Evolutionary conservation across 352 stramenopile genomes (phyloP).

Genomic region (Phytophthora lateralis): DNA sequence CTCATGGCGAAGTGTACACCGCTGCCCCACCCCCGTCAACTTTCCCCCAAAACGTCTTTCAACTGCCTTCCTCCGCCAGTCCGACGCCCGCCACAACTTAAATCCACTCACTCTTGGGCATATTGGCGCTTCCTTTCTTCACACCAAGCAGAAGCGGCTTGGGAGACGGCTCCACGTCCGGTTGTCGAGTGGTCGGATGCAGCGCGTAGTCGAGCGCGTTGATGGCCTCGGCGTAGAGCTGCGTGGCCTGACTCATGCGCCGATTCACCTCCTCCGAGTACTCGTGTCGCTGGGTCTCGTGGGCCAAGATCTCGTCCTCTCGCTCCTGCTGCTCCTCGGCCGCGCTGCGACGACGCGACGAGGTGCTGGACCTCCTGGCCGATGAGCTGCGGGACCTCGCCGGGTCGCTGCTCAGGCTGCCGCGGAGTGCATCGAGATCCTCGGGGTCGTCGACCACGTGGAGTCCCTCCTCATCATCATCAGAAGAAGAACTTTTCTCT

Average conservation of each 20-base stretch:
- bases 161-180: conserved; percentile 37
- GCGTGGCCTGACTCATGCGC: conserved; percentile 55
- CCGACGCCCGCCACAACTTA: conserved; percentile 18
- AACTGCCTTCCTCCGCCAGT: conserved; percentile 31
- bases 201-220: conserved; percentile 55
- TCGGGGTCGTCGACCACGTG: conserved; percentile 45
- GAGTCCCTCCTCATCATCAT: conserved; percentile 44
- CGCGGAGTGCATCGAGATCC: conserved; percentile 24
- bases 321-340: conserved; percentile 42
- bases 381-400: conserved; percentile 39
- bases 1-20: conserved; percentile 34
- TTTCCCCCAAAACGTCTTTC: conserved; percentile 8
- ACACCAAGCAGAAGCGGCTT: conserved; percentile 58
- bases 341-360: conserved; percentile 29
- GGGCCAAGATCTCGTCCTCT: conserved; percentile 34
- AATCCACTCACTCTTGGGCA: conserved; percentile 59
- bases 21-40: neutral
- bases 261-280: conserved; percentile 48
- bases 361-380: conserved; percentile 37
- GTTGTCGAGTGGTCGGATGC: conserved; percentile 39
- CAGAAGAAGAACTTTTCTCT: conserved; percentile 25
- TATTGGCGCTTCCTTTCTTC: conserved; percentile 47
- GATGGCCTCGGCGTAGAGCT: conserved; percentile 64
- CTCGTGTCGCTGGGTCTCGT: conserved; percentile 37
- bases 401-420: conserved; percentile 37